A percentile compares a stretch with the other conserved stretches of the same genome.
These are phyloP conservation scores for Acarospora socialis DNA, from an alignment of 2,329 filamentous ascomycete genomes.

Conservation along the genomic window DNA sequence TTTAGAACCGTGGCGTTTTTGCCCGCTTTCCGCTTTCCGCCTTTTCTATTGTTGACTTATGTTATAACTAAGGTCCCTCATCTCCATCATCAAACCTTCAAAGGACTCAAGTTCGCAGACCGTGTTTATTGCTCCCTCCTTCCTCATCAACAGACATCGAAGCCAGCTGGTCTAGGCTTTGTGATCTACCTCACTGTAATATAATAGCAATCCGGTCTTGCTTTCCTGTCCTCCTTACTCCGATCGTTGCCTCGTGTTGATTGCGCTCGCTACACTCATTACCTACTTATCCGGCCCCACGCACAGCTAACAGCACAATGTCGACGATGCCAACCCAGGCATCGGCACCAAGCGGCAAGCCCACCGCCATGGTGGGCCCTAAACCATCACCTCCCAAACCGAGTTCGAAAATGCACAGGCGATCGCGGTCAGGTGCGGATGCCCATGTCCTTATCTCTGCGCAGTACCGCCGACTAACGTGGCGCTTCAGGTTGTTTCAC, in stretches of 20 bases:
- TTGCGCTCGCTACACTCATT: not conserved
- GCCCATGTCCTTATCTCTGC: not conserved
- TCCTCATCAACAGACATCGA: constrained; percentile 4
- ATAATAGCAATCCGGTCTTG: constrained; percentile 13
- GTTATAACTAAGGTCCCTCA: no score
- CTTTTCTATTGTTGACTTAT: constrained; percentile 11
- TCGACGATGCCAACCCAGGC: constrained; percentile 10
- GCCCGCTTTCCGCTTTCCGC: constrained; percentile 4
- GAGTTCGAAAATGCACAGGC: constrained; percentile 78
- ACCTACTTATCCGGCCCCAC: not conserved
- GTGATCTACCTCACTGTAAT: constrained; percentile 9
- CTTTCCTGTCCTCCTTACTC: constrained; percentile 3
- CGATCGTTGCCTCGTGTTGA: not conserved
- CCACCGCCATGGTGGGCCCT: constrained; percentile 14
- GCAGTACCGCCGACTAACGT: constrained; percentile 5
- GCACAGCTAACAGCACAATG: not conserved
- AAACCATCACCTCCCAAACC: constrained; percentile 41
- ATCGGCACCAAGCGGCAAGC: constrained; percentile 8
- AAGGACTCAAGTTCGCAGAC: constrained; percentile 9
- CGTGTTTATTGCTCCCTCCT: constrained; percentile 10
- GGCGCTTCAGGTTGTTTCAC: constrained; percentile 46
- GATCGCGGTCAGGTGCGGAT: constrained; percentile 89
- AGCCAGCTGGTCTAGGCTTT: constrained; percentile 15
- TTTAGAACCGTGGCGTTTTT: constrained; percentile 11
- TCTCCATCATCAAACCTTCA: constrained; percentile 9